phyloP scores from a whole-genome alignment of 805 yeast genomes.

The Candida suzukii region DNA sequence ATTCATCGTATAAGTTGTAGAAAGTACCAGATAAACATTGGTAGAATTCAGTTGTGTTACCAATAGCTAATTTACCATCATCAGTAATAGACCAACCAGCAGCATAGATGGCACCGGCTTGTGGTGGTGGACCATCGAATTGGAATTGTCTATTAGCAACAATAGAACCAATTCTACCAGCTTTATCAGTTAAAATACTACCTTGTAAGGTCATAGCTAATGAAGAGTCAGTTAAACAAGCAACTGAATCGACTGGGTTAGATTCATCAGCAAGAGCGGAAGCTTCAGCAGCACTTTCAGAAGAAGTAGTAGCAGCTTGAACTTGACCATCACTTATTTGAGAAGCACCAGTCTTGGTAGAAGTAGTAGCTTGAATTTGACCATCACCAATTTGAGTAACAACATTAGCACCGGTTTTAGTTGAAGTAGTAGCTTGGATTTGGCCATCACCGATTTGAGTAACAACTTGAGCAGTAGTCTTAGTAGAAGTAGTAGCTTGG shows the following conservation, averaged over 20 bases:
- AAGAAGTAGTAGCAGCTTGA: constrained; percentile 34
- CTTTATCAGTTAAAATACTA: constrained; percentile 37
- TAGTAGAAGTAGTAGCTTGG: constrained; percentile 38
- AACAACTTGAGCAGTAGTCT: constrained; percentile 18
- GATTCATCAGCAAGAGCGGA: constrained; percentile 9
- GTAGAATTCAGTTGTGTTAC: constrained; percentile 41
- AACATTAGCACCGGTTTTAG: constrained; percentile 28
- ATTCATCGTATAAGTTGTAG: constrained; percentile 50
- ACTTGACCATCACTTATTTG: constrained; percentile 59
- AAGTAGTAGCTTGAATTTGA: constrained; percentile 47
- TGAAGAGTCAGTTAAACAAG: constrained; percentile 30
- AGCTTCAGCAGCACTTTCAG: constrained; percentile 22
- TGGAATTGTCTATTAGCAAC: constrained; percentile 61
- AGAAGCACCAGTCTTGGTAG: constrained; percentile 28
- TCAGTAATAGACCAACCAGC: constrained; percentile 43
- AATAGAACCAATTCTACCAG: constrained; percentile 51
- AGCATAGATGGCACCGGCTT: constrained; percentile 49
- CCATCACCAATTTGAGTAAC: constrained; percentile 58
- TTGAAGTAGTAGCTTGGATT: constrained; percentile 28
- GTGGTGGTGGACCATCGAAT: constrained; percentile 62
- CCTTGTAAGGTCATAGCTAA: constrained; percentile 36
- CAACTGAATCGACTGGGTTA: constrained; percentile 15
- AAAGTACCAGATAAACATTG: constrained; percentile 50
- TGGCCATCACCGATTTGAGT: constrained; percentile 34
- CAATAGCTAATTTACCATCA: constrained; percentile 42